These are phyloP conservation scores for Termitomyces bulborhizus DNA, from an alignment of 768 basidiomycete genomes.

Conservation along the genomic window DNA sequence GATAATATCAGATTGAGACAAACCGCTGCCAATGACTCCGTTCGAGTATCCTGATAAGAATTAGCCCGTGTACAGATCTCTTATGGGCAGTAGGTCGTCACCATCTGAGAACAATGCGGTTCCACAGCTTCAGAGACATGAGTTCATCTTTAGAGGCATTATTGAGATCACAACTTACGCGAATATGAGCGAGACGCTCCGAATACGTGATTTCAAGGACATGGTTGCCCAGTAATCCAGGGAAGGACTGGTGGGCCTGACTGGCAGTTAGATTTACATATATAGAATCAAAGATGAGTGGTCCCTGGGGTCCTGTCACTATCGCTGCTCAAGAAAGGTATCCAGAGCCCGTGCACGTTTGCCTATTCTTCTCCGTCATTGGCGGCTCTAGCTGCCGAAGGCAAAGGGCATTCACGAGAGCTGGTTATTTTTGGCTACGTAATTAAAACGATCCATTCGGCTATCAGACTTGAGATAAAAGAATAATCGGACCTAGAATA, in stretches of 20 bases:
- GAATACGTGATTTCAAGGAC: constrained; percentile 23
- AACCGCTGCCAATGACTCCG: constrained; percentile 71
- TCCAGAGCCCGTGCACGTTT: too few relatives aligned
- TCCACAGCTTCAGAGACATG: constrained; percentile 53
- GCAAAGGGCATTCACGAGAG: too few relatives aligned
- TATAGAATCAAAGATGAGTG: too few relatives aligned
- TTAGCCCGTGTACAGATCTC: neutral
- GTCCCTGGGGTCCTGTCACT: too few relatives aligned
- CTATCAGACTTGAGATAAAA: too few relatives aligned
- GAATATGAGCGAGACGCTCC: constrained; percentile 76
- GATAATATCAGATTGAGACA: constrained; percentile 18
- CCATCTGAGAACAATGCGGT: constrained; percentile 88
- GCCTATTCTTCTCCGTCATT: too few relatives aligned
- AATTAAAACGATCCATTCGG: too few relatives aligned
- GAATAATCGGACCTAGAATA: too few relatives aligned
- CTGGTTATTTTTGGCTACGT: too few relatives aligned
- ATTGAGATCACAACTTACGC: constrained; percentile 44
- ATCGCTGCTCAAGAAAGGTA: too few relatives aligned
- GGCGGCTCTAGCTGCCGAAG: too few relatives aligned
- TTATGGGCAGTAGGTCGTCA: constrained; percentile 18
- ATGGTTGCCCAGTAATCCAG: neutral
- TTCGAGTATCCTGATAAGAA: constrained; percentile 64
- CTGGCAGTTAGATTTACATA: too few relatives aligned
- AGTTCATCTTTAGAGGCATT: neutral
- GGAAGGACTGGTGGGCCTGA: neutral